A percentile compares a stretch with the other conserved stretches of the same genome.
Evolutionary conservation across 352 stramenopile species (phyloP).

Genomic region (Globisporangium cystogenes): DNA sequence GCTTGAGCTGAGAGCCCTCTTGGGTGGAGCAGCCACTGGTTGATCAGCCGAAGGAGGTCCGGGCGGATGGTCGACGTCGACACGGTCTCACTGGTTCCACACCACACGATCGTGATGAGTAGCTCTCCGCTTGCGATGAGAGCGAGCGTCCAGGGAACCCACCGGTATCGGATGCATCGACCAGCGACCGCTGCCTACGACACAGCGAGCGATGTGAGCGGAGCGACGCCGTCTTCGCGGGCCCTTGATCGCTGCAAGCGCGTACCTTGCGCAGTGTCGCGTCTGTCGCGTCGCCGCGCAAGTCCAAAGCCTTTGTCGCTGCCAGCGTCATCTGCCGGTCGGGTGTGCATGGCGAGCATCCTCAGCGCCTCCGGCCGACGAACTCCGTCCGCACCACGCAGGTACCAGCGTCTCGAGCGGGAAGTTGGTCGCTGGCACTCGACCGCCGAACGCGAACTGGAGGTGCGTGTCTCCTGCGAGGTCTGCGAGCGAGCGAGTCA

Average conservation of each 20-base stretch:
- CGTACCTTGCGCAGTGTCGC: constrained; percentile 1
- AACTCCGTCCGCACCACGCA: not conserved
- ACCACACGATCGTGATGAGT: not conserved
- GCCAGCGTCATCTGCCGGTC: constrained; percentile 20
- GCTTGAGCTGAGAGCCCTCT: not conserved
- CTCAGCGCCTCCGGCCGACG: not conserved
- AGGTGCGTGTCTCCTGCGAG: constrained; percentile 31
- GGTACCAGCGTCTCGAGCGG: constrained; percentile 45
- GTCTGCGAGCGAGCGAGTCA: constrained; percentile 23
- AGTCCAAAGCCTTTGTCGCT: constrained; percentile 6
- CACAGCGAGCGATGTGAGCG: not conserved
- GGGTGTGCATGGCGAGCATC: not conserved
- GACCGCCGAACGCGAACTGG: constrained; percentile 42
- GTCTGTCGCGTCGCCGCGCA: not conserved
- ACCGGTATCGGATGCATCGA: constrained; percentile 14
- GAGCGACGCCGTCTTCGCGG: too few relatives aligned
- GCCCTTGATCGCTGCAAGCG: not conserved
- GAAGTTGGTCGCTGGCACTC: constrained; percentile 33
- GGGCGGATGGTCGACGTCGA: constrained; percentile 25
- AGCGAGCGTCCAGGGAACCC: not conserved
- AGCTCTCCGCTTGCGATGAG: not conserved
- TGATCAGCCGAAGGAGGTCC: constrained; percentile 22
- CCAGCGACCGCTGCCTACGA: constrained; percentile 3
- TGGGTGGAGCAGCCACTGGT: constrained; percentile 27
- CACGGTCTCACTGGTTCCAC: constrained; percentile 20